These are phyloP conservation scores for Argentina anserina DNA, from an alignment of 306 rosid genomes.

Conservation along the genomic window DNA sequence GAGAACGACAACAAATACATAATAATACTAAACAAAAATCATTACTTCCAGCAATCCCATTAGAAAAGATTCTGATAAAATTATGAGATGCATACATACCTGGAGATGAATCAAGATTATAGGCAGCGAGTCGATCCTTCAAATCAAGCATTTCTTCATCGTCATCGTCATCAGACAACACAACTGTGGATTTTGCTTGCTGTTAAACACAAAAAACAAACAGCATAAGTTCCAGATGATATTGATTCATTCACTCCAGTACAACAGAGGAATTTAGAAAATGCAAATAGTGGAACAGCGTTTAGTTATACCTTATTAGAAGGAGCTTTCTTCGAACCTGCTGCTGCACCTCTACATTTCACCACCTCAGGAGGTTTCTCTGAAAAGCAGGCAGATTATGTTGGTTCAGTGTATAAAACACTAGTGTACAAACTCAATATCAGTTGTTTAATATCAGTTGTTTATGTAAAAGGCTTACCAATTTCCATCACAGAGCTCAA, in stretches of 20 bases:
- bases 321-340: constrained; percentile 47
- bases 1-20: neutral
- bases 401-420: neutral
- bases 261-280: neutral
- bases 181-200: constrained; percentile 34
- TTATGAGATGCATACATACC: constrained; percentile 32
- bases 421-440: neutral
- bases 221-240: neutral
- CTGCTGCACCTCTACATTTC: constrained; percentile 59
- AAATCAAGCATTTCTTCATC: constrained; percentile 58
- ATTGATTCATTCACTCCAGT: neutral
- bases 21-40: neutral
- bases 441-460: too few relatives aligned
- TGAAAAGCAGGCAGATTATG: constrained; percentile 15
- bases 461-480: constrained; percentile 38
- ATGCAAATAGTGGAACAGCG: neutral
- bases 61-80: neutral
- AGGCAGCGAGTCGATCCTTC: constrained; percentile 93
- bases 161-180: constrained; percentile 30
- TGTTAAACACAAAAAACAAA: neutral
- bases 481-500: constrained; percentile 52
- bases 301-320: constrained; percentile 44
- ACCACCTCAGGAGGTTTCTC: constrained; percentile 48
- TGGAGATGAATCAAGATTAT: constrained; percentile 69
- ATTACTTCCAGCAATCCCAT: neutral